These are phyloP conservation scores for Cyclaneusma minus DNA, from an alignment of 2,329 filamentous ascomycete species.

Conservation along the genomic window DNA sequence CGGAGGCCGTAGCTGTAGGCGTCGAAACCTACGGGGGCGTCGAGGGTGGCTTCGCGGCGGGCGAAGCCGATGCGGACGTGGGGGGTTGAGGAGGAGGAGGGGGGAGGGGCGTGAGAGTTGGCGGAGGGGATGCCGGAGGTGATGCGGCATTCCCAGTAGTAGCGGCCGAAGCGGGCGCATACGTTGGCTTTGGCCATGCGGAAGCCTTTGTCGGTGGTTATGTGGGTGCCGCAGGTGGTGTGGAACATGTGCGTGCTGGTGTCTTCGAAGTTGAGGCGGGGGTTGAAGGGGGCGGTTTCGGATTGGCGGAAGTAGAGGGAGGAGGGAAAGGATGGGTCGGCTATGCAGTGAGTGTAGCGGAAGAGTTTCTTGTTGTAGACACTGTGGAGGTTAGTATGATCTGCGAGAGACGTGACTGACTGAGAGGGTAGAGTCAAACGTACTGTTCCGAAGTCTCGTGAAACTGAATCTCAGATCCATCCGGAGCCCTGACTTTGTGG, in stretches of 20 bases:
- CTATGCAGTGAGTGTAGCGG: conserved; percentile 80
- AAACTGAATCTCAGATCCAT: conserved; percentile 38
- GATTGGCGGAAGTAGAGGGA: conserved; percentile 81
- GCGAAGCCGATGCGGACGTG: conserved; percentile 81
- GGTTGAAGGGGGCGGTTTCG: conserved; percentile 67
- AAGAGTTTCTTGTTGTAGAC: conserved; percentile 58
- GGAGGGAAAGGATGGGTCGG: conserved; percentile 73
- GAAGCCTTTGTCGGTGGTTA: conserved; percentile 88
- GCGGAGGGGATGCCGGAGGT: conserved; percentile 50
- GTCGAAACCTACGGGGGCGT: conserved; percentile 75
- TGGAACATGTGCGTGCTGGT: conserved; percentile 75
- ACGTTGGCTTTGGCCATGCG: conserved; percentile 84
- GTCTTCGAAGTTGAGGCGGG: conserved; percentile 87
- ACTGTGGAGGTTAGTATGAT: conserved; percentile 19
- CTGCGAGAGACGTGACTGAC: conserved; percentile 3
- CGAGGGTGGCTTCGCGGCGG: conserved; percentile 62
- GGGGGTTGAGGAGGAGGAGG: conserved; percentile 18
- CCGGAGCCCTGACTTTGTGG: conserved; percentile 32
- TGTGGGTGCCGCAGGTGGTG: conserved; percentile 55
- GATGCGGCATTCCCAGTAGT: conserved; percentile 90
- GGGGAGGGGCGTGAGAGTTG: conserved; percentile 4
- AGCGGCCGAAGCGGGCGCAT: conserved; percentile 72
- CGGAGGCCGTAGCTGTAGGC: conserved; percentile 89
- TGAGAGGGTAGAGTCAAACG: conserved; percentile 14
- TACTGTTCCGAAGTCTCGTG: conserved; percentile 51